These are phyloP conservation scores for Wallacemonas sp. DNA, from an alignment of 208 protist species.

Conservation along the genomic window DNA sequence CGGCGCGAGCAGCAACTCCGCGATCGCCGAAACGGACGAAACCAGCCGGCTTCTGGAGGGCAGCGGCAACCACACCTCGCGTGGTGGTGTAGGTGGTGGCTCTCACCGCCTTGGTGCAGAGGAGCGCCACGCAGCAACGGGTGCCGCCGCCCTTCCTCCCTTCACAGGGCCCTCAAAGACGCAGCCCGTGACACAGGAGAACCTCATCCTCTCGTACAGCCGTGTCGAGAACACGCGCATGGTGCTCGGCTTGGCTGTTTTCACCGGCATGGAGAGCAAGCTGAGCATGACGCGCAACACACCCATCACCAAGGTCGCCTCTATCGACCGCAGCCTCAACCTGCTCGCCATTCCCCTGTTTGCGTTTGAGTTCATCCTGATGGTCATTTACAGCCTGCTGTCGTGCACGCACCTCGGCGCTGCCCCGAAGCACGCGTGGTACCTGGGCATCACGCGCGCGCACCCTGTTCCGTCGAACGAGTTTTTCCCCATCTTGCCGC, in stretches of 20 bases:
- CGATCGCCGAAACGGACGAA: conserved; percentile 4
- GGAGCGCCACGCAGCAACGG: not conserved
- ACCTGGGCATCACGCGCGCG: conserved; percentile 41
- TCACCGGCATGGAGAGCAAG: conserved; percentile 95
- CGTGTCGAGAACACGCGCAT: conserved; percentile 82
- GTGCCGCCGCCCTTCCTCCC: conserved; percentile 7
- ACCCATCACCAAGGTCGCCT: conserved; percentile 89
- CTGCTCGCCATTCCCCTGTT: conserved; percentile 84
- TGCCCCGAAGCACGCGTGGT: conserved; percentile 44
- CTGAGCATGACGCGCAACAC: conserved; percentile 76
- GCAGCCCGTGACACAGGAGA: conserved; percentile 48
- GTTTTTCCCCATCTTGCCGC: conserved; percentile 73
- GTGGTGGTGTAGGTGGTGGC: not conserved
- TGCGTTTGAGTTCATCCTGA: conserved; percentile 85
- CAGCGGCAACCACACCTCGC: no score
- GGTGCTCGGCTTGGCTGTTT: conserved; percentile 82
- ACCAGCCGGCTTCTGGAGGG: conserved; percentile 3
- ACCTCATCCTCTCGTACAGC: conserved; percentile 82
- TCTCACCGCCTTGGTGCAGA: not conserved
- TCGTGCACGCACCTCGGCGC: conserved; percentile 39
- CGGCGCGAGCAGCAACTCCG: conserved; percentile 11
- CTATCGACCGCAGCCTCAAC: conserved; percentile 87
- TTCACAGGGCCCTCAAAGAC: conserved; percentile 9
- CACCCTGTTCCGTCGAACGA: conserved; percentile 33
- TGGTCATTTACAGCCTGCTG: conserved; percentile 63